Conservation (phyloP, 441 rosid genomes). For the Adansonia madagascariensis region DNA sequence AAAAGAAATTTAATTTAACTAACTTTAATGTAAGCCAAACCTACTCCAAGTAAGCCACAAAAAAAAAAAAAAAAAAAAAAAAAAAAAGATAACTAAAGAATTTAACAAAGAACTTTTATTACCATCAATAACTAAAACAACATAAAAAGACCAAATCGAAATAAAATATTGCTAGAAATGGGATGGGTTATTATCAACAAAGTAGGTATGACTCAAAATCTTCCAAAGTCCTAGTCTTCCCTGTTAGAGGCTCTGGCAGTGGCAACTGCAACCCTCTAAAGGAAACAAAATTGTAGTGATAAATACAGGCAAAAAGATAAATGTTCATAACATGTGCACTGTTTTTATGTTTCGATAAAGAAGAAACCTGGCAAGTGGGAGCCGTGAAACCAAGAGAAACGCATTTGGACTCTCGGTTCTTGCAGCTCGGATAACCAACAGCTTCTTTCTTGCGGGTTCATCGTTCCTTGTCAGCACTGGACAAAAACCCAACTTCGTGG, state of each 20-base stretch:
- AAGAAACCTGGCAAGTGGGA: slow-evolving; percentile 38
- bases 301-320: not conserved
- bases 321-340: not conserved
- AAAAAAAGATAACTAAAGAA: not conserved
- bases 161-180: not conserved
- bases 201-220: slow-evolving; percentile 81
- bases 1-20: not conserved
- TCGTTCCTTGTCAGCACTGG: slow-evolving; percentile 37
- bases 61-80: not conserved
- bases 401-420: slow-evolving; percentile 58
- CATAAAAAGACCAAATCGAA: too few species aligned
- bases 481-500: slow-evolving; percentile 32
- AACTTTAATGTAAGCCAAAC: not conserved
- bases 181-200: slow-evolving; percentile 50
- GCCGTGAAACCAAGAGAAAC: slow-evolving; percentile 66
- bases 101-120: too few species aligned
- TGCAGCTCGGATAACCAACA: slow-evolving; percentile 59
- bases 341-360: too few species aligned
- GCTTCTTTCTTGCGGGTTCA: slow-evolving; percentile 36
- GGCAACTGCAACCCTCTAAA: slow-evolving; percentile 46
- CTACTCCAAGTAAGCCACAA: not conserved
- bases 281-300: not conserved
- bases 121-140: too few species aligned
- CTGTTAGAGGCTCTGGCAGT: slow-evolving; percentile 65
- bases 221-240: slow-evolving; percentile 68